Base-by-base conservation (phyloP, 495 filamentous ascomycete species). In the Neurospora sublineolata region DNA sequence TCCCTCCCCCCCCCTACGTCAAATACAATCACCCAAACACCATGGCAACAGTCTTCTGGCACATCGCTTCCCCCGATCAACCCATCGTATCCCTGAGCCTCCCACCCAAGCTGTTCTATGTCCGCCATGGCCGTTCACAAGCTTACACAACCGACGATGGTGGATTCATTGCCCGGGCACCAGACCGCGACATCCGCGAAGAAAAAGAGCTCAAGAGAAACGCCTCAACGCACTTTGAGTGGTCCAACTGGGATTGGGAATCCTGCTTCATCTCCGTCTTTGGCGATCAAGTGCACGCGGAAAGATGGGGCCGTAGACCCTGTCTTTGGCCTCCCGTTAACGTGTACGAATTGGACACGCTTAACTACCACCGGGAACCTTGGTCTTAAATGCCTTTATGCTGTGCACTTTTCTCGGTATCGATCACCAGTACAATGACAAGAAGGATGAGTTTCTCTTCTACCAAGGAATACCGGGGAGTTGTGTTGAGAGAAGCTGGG, bases 371-470 rank as follows among this genome's bases (percentile, higher is more conserved):
- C 52, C 23, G 6, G 52, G 52, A 0, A 60, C 52, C 3, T 16
- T 60, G 2, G 52, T 60, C 1, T 16, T 60, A 2, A 33, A 60
- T 4, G 52, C 6, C 0, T 60, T 30, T 0, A 60, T 30, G 52
- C 5, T 60, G 0, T 60, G 52, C 3, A 6, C 12, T 3, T 3
- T 2, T 27, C 14, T 30, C 4, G 52, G 23, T 6, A 60, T 60
- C 6, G 1, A 8, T 0, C 1, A 60, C 14, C 0, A 0, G 12
- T 16, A 0, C 12, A 60, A 60, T 16, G 2, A 30, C 0, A 30
- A 30, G 1, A 9, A 16, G 52, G 52, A 60, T 4, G 52, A 60
- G 52, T 60, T 14, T 60, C 52, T 33, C 23, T 60, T 60, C 6
- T 60, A 60, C 12, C 0, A 1, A 3, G 52, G 23, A 0, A 60